Evolutionary conservation across 345 rosid species (phyloP).

Genomic region (Melaleuca quinquenervia): DNA sequence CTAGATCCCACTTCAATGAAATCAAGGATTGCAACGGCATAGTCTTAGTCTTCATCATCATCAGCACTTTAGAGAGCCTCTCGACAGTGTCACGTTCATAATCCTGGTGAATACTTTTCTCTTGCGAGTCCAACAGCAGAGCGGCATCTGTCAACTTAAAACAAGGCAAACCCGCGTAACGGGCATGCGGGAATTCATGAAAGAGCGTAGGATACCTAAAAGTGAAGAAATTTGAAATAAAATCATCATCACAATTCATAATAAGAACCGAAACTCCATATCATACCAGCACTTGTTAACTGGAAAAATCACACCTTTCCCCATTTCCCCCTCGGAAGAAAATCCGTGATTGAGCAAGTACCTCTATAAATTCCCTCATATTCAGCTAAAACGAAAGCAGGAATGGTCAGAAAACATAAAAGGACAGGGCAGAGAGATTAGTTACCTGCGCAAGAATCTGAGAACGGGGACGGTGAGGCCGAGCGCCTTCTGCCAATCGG

Average conservation of each 20-base stretch:
- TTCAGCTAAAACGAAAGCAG: background rate
- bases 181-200: slow-evolving; percentile 76
- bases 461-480: slow-evolving; percentile 94
- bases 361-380: background rate
- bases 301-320: background rate
- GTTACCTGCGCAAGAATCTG: slow-evolving; percentile 76
- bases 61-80: slow-evolving; percentile 69
- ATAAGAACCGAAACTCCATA: background rate
- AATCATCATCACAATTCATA: background rate
- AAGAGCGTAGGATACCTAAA: slow-evolving; percentile 88
- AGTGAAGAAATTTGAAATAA: background rate
- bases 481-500: slow-evolving; percentile 89
- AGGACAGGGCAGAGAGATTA: background rate
- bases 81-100: slow-evolving; percentile 63
- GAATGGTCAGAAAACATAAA: background rate
- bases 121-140: slow-evolving; percentile 64
- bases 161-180: slow-evolving; percentile 77
- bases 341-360: background rate
- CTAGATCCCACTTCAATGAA: slow-evolving; percentile 80
- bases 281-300: background rate
- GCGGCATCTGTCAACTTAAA: slow-evolving; percentile 82
- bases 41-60: slow-evolving; percentile 78
- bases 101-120: slow-evolving; percentile 52
- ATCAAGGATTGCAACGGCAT: slow-evolving; percentile 55
- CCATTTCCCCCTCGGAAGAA: background rate